phyloP scores from a whole-genome alignment of 306 rosid genomes.

The Cicer judaicum region DNA sequence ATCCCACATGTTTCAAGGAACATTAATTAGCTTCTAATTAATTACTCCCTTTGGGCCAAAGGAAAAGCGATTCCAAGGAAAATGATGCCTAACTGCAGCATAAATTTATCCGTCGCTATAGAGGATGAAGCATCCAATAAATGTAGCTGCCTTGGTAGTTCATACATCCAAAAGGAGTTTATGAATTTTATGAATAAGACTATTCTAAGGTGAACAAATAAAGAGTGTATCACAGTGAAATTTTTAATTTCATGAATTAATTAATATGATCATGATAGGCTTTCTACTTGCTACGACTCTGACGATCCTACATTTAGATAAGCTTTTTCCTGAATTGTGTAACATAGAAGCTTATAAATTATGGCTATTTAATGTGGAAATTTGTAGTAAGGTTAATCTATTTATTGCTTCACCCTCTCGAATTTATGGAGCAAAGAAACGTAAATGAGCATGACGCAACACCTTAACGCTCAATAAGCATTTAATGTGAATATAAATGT shows the following conservation, averaged over 20 bases:
- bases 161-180: constrained; percentile 39
- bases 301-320: constrained; percentile 33
- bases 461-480: constrained; percentile 43
- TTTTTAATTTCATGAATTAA: background rate
- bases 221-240: background rate
- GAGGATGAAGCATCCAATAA: constrained; percentile 45
- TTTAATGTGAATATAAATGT: constrained; percentile 44
- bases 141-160: constrained; percentile 49
- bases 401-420: constrained; percentile 40
- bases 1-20: constrained; percentile 28
- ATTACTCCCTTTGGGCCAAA: constrained; percentile 13
- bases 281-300: constrained; percentile 7
- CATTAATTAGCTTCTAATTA: constrained; percentile 16
- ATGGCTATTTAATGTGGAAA: constrained; percentile 29
- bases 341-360: constrained; percentile 31
- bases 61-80: constrained; percentile 2
- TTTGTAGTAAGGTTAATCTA: constrained; percentile 26
- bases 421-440: constrained; percentile 44
- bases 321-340: constrained; percentile 24
- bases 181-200: constrained; percentile 17
- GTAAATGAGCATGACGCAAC: constrained; percentile 43
- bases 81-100: constrained; percentile 26
- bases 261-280: background rate
- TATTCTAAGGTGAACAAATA: background rate
- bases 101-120: constrained; percentile 33